A percentile compares a stretch with the other conserved stretches of the same genome.
phyloP scores from a whole-genome alignment of 345 rosid species.

The Anastatica hierochuntica region DNA sequence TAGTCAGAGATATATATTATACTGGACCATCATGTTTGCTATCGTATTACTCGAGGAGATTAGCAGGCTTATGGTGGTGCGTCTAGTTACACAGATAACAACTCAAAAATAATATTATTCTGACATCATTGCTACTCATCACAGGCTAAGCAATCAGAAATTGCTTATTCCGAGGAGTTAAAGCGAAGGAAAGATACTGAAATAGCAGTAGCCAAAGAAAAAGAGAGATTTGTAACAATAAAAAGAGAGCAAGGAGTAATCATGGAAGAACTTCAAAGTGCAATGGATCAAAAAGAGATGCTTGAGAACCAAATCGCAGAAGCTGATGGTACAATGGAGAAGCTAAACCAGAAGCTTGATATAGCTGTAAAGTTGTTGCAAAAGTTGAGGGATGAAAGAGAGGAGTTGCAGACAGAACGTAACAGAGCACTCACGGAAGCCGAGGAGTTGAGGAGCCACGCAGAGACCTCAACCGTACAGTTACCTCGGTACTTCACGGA shows the following conservation, averaged over 20 bases:
- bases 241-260: slow-evolving; percentile 38
- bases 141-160: slow-evolving; percentile 58
- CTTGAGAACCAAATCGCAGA: slow-evolving; percentile 51
- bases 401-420: slow-evolving; percentile 58
- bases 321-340: slow-evolving; percentile 40
- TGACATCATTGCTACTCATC: slow-evolving; percentile 2
- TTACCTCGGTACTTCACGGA: slow-evolving; percentile 51
- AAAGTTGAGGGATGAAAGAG: slow-evolving; percentile 50
- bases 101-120: neutral
- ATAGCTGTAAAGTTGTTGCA: slow-evolving; percentile 69
- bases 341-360: slow-evolving; percentile 66
- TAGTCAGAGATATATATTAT: neutral
- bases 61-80: neutral
- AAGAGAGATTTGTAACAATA: slow-evolving; percentile 42
- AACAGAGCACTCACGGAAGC: slow-evolving; percentile 79
- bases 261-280: slow-evolving; percentile 39
- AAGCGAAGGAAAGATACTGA: slow-evolving; percentile 61
- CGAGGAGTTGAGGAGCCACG: slow-evolving; percentile 55
- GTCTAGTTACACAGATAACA: neutral
- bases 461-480: slow-evolving; percentile 42
- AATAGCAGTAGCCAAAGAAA: slow-evolving; percentile 47
- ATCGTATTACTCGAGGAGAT: slow-evolving; percentile 1
- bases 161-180: slow-evolving; percentile 41
- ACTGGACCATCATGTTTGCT: slow-evolving; percentile 8
- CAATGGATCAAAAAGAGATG: slow-evolving; percentile 34